Percentiles rank a stretch among this genome's conserved stretches.
Conservation (phyloP, 2,329 filamentous ascomycete genomes). For the Talaromyces atroroseus region DNA sequence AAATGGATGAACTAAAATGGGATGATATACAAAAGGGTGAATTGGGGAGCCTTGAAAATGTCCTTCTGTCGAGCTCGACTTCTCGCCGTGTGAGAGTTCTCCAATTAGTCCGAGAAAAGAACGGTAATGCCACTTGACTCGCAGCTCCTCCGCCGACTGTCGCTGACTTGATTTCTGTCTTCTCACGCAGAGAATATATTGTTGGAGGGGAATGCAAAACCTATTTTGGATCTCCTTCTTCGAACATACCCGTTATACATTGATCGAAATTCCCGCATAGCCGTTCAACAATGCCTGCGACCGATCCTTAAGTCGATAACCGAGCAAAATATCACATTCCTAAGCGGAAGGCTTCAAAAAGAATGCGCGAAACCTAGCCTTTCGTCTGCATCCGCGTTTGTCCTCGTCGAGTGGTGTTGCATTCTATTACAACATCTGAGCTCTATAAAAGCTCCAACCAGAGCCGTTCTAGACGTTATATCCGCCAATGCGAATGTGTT, state of each 20-base stretch:
- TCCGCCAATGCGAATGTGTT: slow-evolving; percentile 65
- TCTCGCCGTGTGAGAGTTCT: slow-evolving; percentile 36
- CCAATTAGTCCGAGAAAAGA: slow-evolving; percentile 42
- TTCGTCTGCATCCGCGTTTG: slow-evolving; percentile 75
- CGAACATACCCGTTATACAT: slow-evolving; percentile 80
- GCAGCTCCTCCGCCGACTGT: slow-evolving; percentile 9
- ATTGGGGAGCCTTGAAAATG: slow-evolving; percentile 34
- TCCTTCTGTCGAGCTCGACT: slow-evolving; percentile 40
- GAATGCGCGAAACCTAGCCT: slow-evolving; percentile 75
- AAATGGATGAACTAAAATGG: slow-evolving; percentile 42
- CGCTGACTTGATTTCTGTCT: slow-evolving; percentile 14
- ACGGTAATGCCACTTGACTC: slow-evolving; percentile 25
- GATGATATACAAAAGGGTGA: slow-evolving; percentile 39
- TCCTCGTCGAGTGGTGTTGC: slow-evolving; percentile 85
- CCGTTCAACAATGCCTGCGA: slow-evolving; percentile 73
- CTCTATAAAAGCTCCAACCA: slow-evolving; percentile 61
- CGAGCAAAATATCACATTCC: slow-evolving; percentile 48
- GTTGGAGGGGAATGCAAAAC: slow-evolving; percentile 25
- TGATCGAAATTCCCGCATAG: slow-evolving; percentile 76
- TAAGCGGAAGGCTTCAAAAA: slow-evolving; percentile 62
- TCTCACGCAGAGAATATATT: slow-evolving; percentile 27
- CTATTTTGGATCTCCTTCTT: slow-evolving; percentile 69
- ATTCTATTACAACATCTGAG: slow-evolving; percentile 68
- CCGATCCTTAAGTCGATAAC: slow-evolving; percentile 58
- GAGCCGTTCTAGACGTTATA: slow-evolving; percentile 55